Evolutionary conservation across 2,329 filamentous ascomycete genomes (phyloP).

Genomic region (Westerdykella sp.): DNA sequence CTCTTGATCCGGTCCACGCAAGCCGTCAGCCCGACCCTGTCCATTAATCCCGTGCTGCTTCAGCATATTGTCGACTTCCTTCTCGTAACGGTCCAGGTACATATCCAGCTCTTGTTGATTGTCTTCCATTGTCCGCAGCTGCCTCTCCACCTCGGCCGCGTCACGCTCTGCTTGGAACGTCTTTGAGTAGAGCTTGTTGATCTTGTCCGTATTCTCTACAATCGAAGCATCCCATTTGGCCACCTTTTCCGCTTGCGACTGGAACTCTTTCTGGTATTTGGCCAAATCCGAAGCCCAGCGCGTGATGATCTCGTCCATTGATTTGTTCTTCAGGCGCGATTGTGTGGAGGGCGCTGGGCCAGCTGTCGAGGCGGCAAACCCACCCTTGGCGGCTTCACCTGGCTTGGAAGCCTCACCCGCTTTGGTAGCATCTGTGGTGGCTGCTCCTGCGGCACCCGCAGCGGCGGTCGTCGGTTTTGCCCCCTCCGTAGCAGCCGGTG

Average conservation of each 20-base stretch:
- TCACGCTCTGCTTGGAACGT: slow-evolving; percentile 92
- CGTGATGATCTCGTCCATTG: slow-evolving; percentile 98
- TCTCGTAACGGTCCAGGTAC: slow-evolving; percentile 87
- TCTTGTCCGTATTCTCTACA: slow-evolving; percentile 91
- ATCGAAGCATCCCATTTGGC: slow-evolving; percentile 87
- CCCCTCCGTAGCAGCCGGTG: slow-evolving; percentile 5
- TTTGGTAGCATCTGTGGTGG: slow-evolving; percentile 14
- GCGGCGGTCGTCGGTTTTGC: slow-evolving; percentile 13
- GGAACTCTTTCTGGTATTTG: slow-evolving; percentile 96
- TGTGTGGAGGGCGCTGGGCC: slow-evolving; percentile 74
- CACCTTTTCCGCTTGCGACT: slow-evolving; percentile 79
- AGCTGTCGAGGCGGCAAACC: slow-evolving; percentile 65
- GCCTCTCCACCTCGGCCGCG: slow-evolving; percentile 87
- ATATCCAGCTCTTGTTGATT: slow-evolving; percentile 85
- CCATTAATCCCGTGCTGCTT: slow-evolving; percentile 67
- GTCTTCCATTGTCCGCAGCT: slow-evolving; percentile 80
- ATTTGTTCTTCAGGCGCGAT: slow-evolving; percentile 93
- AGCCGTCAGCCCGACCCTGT: slow-evolving; percentile 53
- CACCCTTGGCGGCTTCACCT: slow-evolving; percentile 25
- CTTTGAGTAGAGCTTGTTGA: slow-evolving; percentile 83
- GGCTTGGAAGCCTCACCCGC: slow-evolving; percentile 13
- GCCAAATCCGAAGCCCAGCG: slow-evolving; percentile 92
- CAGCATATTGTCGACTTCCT: slow-evolving; percentile 84
- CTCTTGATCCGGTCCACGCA: slow-evolving; percentile 89
- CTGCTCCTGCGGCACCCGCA: slow-evolving; percentile 12